Percentiles rank a stretch among this genome's conserved stretches.
phyloP scores from a whole-genome alignment of 176 grass and related monocot genomes.

The Secale cereale region DNA sequence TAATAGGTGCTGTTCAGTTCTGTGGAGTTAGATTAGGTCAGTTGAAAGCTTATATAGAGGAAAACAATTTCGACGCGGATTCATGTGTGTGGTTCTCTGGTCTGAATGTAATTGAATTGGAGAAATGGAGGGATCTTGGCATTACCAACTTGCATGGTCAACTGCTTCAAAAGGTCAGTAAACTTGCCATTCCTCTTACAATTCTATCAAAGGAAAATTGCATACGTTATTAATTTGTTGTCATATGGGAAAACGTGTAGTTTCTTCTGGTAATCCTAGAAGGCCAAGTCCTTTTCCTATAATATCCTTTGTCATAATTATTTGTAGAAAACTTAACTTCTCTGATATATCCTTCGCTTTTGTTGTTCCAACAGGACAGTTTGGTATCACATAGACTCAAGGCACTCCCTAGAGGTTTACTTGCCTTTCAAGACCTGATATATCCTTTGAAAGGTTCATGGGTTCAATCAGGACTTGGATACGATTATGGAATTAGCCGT shows the following conservation, averaged over 20 bases:
- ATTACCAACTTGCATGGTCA: conserved; percentile 39
- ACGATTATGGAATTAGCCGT: conserved; percentile 47
- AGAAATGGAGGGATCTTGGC: conserved; percentile 67
- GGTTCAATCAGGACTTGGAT: conserved; percentile 58
- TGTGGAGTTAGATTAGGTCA: conserved; percentile 58
- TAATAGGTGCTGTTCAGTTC: conserved; percentile 57
- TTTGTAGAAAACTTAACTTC: not conserved
- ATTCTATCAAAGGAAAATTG: not conserved
- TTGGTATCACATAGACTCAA: conserved; percentile 34
- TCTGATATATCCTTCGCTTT: not conserved
- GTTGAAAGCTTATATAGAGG: conserved; percentile 47
- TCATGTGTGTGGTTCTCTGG: conserved; percentile 77
- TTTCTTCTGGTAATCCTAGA: not conserved
- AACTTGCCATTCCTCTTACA: not conserved
- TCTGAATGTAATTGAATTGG: conserved; percentile 71
- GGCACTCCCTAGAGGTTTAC: conserved; percentile 44
- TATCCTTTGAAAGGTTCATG: conserved; percentile 54
- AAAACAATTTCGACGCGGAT: conserved; percentile 33
- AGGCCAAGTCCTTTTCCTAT: not conserved
- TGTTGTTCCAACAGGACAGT: conserved; percentile 43
- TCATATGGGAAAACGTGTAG: not conserved
- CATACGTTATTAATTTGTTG: not conserved
- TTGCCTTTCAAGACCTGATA: conserved; percentile 68
- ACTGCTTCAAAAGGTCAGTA: conserved; percentile 58
- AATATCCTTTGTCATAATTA: not conserved